Evolutionary conservation across 768 basidiomycete genomes (phyloP), one percentile per base, ranked within the genome.

Genomic region (Favolaschia claudopus): DNA sequence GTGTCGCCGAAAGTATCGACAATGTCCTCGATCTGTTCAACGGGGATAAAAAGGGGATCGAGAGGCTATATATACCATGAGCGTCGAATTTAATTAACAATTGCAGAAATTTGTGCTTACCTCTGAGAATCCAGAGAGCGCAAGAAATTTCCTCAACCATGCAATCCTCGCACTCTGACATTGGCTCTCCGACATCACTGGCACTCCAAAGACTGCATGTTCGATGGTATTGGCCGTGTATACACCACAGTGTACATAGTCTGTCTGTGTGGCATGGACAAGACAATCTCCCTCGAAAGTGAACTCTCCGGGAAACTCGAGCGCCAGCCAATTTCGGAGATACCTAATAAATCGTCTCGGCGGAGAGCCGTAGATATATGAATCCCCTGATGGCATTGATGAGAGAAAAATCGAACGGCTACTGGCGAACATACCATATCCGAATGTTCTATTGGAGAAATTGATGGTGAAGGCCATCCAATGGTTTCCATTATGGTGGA

Each of bases 221-320:
- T 51, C 27, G 15, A 51, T 19, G 14, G 49, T 51, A 15, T 51
- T 51, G 7, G 7, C 12, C 8, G 37, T 40, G 29, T 39, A 51
- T 29, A 51, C 10, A 13, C 49, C 49, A 29, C 49, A 51, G n/a
- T 51, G 49, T 10, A 51, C 31, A 29, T 39, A 51, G 38, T 51
- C 49, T 3, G 19, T 39, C 32, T 51, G 49, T 13, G 25, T 14
- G 1, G 49, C n/a, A 24, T 51, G 49, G 5, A 14, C 38, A 6
- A 51, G 29, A 10, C 13, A 7, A 14, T 51, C 49, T 5, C 38
- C 49, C 7, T 20, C 17, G n/a, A 31, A 39, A 2, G 25, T 39
- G 33, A 51, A 51, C 40, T 20, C 28, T 15, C 49, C 38, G 2
- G 37, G 28, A 32, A 51, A 51, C 24, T 14, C 38, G 10, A 14